Conservation (phyloP, 371 early-diverging fungal species). For the Apophysomyces ossiformis region DNA sequence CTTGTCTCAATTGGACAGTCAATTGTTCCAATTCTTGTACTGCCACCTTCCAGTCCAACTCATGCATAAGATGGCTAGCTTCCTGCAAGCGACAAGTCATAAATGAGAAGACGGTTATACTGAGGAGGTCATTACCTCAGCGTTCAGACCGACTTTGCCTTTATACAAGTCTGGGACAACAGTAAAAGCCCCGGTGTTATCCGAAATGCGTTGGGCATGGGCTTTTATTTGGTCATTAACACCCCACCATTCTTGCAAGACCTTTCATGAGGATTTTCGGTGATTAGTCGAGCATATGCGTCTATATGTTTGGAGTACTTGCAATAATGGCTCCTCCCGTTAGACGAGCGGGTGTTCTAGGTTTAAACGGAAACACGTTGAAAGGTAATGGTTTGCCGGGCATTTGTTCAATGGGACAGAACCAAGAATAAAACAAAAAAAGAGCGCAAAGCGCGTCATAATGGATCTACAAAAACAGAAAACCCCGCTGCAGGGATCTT, state of each 20-base stretch:
- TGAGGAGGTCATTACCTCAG: constrained; percentile 36
- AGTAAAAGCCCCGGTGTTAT: constrained; percentile 49
- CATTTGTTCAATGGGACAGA: neutral
- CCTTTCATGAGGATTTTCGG: constrained; percentile 15
- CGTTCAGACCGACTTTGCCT: constrained; percentile 54
- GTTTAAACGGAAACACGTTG: constrained; percentile 30
- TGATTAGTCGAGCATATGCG: neutral
- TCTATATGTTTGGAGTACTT: constrained; percentile 31
- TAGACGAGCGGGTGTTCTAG: constrained; percentile 24
- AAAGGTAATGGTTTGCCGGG: constrained; percentile 25
- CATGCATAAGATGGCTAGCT: constrained; percentile 59
- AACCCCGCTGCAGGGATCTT: no score
- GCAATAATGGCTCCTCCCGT: constrained; percentile 41
- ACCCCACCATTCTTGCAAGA: constrained; percentile 57
- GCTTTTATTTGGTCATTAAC: constrained; percentile 51
- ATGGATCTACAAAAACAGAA: no score
- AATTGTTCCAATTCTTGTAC: constrained; percentile 44
- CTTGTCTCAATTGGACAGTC: constrained; percentile 29
- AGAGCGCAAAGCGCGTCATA: neutral
- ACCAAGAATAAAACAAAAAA: neutral
- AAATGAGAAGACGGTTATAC: no score
- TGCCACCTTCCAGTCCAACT: constrained; percentile 55
- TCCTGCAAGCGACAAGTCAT: constrained; percentile 31
- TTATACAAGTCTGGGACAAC: constrained; percentile 61
- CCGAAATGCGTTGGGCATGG: constrained; percentile 56